Conservation (phyloP, 805 yeast genomes). For the Wickerhamiella spandovensis region DNA sequence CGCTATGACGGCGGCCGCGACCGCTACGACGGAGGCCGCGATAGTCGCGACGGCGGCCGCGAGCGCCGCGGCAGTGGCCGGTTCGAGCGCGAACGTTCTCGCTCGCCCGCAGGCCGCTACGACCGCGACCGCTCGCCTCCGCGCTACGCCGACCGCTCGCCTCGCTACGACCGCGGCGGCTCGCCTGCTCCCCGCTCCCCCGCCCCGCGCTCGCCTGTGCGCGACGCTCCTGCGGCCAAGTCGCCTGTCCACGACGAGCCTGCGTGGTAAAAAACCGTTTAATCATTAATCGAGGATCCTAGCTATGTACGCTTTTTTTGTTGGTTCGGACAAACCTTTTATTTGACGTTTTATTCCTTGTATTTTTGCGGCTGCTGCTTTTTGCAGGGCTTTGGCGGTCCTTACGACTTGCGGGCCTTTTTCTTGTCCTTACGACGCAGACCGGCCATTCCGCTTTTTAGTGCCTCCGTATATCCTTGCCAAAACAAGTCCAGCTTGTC, state of each 20-base stretch:
- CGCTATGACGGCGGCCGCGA: conserved; percentile 22
- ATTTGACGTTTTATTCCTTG: not conserved
- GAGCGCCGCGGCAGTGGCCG: conserved; percentile 1
- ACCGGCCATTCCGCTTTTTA: conserved; percentile 63
- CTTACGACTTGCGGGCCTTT: conserved; percentile 28
- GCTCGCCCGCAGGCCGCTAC: conserved; percentile 2
- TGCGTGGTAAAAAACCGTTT: conserved; percentile 8
- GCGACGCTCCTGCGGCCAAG: not conserved
- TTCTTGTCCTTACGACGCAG: conserved; percentile 73
- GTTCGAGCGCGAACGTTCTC: not conserved
- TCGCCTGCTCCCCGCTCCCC: conserved; percentile 11
- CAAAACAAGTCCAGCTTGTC: conserved; percentile 58
- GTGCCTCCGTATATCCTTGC: conserved; percentile 53
- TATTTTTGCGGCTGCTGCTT: not conserved
- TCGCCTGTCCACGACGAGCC: conserved; percentile 8
- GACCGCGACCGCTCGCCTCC: conserved; percentile 9
- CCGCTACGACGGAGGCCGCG: conserved; percentile 16
- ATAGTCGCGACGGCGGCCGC: conserved; percentile 8
- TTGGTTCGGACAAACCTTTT: too few species aligned
- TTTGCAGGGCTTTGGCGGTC: too few species aligned
- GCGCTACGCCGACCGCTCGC: conserved; percentile 1
- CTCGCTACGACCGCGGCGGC: conserved; percentile 15
- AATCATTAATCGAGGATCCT: not conserved
- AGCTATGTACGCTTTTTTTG: not conserved
- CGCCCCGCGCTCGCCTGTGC: not conserved